phyloP scores from a whole-genome alignment of 208 protist genomes.

The Trypanosoma congolense region DNA sequence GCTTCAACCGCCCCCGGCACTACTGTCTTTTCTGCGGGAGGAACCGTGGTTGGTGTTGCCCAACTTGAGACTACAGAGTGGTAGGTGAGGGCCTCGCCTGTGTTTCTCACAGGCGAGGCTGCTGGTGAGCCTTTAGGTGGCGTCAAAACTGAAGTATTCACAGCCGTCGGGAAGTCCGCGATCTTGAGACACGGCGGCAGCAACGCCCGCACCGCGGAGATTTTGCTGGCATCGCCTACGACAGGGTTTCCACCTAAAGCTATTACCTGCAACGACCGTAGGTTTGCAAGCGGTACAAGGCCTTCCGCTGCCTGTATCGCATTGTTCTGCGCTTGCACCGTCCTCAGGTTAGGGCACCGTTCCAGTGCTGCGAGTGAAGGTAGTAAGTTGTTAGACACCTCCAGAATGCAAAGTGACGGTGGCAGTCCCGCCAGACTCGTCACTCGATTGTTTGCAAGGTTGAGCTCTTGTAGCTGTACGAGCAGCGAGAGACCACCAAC shows the following conservation, averaged over 20 bases:
- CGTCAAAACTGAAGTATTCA: background rate
- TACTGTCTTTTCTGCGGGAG: background rate
- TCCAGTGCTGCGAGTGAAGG: constrained; percentile 46
- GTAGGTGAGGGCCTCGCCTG: too few species aligned
- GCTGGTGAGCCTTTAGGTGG: background rate
- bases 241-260: constrained; percentile 61
- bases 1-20: background rate
- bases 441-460: constrained; percentile 73
- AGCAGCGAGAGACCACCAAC: constrained; percentile 48
- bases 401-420: constrained; percentile 40
- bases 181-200: constrained; percentile 32
- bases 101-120: background rate
- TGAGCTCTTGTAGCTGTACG: constrained; percentile 39
- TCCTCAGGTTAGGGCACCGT: constrained; percentile 37
- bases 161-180: constrained; percentile 31
- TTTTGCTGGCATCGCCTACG: constrained; percentile 32
- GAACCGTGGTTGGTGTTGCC: too few species aligned
- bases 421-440: constrained; percentile 50
- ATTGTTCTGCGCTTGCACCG: constrained; percentile 55
- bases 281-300: constrained; percentile 27
- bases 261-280: constrained; percentile 29
- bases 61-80: too few species aligned
- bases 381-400: constrained; percentile 57
- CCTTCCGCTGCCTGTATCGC: constrained; percentile 45
- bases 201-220: constrained; percentile 30